These are phyloP conservation scores for Exophiala viscosa DNA, from an alignment of 2,329 filamentous ascomycete genomes.

Conservation along the genomic window DNA sequence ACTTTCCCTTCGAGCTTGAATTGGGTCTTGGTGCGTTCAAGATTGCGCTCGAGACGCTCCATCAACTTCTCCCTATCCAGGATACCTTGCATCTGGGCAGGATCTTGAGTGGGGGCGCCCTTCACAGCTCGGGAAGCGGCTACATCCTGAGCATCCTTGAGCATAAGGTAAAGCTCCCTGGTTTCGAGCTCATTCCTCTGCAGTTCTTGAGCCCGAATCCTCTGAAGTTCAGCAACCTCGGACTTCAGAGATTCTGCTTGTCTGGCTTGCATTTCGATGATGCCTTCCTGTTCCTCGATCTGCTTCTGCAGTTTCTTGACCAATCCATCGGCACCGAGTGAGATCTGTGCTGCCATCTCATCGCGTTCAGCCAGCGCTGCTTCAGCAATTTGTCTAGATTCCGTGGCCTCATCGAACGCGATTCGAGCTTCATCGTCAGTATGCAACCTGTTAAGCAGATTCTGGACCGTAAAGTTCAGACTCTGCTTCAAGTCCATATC, in stretches of 20 bases:
- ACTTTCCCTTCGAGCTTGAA: conserved; percentile 93
- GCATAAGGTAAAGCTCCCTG: conserved; percentile 94
- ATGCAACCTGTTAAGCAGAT: conserved; percentile 87
- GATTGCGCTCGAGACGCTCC: conserved; percentile 88
- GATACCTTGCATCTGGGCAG: conserved; percentile 85
- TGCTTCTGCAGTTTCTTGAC: conserved; percentile 91
- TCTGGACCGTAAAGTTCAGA: conserved; percentile 95
- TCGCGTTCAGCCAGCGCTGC: conserved; percentile 94
- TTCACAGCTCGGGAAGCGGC: conserved; percentile 80
- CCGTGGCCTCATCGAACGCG: conserved; percentile 84
- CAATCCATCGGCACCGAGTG: conserved; percentile 86
- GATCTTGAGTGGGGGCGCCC: conserved; percentile 56
- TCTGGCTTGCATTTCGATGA: conserved; percentile 83
- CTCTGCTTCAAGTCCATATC: conserved; percentile 98
- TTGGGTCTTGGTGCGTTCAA: conserved; percentile 95
- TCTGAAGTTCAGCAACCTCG: conserved; percentile 81
- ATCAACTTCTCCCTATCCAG: conserved; percentile 88
- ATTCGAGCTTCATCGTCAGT: conserved; percentile 93
- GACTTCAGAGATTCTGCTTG: conserved; percentile 86
- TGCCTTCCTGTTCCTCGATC: conserved; percentile 83
- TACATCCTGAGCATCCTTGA: conserved; percentile 93
- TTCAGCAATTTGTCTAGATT: conserved; percentile 88
- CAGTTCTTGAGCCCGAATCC: conserved; percentile 80
- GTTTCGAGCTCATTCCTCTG: conserved; percentile 96
- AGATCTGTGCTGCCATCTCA: conserved; percentile 84